Base-by-base conservation (phyloP, 2,329 filamentous ascomycete species). In the Aspergillus novoparasiticus region DNA sequence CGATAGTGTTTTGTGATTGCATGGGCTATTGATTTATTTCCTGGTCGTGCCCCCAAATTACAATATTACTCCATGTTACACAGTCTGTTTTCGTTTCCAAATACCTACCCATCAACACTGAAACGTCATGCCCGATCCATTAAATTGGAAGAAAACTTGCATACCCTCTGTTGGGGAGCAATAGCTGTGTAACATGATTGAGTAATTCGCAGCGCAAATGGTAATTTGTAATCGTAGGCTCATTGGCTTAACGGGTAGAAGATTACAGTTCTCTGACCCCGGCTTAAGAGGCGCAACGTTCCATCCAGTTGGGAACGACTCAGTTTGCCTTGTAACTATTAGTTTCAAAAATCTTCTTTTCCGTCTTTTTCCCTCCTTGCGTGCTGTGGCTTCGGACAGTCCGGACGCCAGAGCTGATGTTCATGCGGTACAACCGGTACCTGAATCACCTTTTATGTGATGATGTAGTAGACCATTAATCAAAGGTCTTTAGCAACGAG, bases 201-300 rank as follows among this genome's bases (percentile, higher is more conserved):
- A 32, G 48, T 32, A 51, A 51, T 48, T 54, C 34, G 34, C 30
- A 30, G 51, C 26, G 9, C 36, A 50, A 32, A 39, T 53, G 21
- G 57, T 53, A 59, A 53, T 54, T 54, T 53, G 45, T 50, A 43
- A 46, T 58, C 10, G 41, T 48, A 11, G 28, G 23, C 21, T 36
- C 32, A 59, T 41, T 55, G 51, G 51, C 19, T 46, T 30, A 59
- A 45, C 36, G n/a, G 48, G 36, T 36, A 59, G 58, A 39, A 51
- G 39, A 51, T 59, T 63, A 28, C 51, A 34, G 61, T 62, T 39
- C 39, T 39, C 60, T 62, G 56, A 61, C 67, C 68, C 68, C 59
- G 59, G 68, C 62, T 54, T 51, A 62, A 59, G 67, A 68, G 68
- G 68, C 69, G 68, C 69, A 70, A 71, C 66, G 66, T 71, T 70